phyloP scores from a whole-genome alignment of 164 flowering plant species.

The Chimonanthus salicifolius region DNA sequence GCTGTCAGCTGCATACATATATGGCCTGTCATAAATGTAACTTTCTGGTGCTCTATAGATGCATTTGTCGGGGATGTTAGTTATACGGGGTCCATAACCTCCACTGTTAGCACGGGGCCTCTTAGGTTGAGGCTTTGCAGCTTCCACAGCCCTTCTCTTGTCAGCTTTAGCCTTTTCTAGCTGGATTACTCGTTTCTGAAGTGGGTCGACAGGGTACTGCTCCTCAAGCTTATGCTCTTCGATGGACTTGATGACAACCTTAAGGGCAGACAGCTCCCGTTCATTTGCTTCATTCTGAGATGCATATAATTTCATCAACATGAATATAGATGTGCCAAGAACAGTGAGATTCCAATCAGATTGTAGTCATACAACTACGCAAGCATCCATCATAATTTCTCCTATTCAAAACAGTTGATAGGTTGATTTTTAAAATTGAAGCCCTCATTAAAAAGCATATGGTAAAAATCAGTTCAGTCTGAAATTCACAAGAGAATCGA shows the following conservation, averaged over 20 bases:
- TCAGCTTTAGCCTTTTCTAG: conserved; percentile 96
- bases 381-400: not conserved
- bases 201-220: conserved; percentile 66
- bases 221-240: conserved; percentile 91
- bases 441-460: not conserved
- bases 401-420: not conserved
- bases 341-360: not conserved
- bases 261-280: conserved; percentile 73
- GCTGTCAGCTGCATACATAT: conserved; percentile 54
- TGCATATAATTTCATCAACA: not conserved
- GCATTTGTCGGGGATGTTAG: conserved; percentile 51
- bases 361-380: not conserved
- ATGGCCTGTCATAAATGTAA: conserved; percentile 70
- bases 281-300: conserved; percentile 75
- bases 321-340: not conserved
- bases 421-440: not conserved
- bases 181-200: conserved; percentile 64
- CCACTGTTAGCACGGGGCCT: conserved; percentile 82
- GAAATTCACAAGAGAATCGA: no score
- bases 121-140: conserved; percentile 86
- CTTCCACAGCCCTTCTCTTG: conserved; percentile 78
- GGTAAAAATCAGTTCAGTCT: no score
- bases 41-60: conserved; percentile 63
- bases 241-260: conserved; percentile 80
- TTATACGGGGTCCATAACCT: conserved; percentile 47